These are phyloP conservation scores for Salix exigua DNA, from an alignment of 345 rosid species.

Conservation along the genomic window DNA sequence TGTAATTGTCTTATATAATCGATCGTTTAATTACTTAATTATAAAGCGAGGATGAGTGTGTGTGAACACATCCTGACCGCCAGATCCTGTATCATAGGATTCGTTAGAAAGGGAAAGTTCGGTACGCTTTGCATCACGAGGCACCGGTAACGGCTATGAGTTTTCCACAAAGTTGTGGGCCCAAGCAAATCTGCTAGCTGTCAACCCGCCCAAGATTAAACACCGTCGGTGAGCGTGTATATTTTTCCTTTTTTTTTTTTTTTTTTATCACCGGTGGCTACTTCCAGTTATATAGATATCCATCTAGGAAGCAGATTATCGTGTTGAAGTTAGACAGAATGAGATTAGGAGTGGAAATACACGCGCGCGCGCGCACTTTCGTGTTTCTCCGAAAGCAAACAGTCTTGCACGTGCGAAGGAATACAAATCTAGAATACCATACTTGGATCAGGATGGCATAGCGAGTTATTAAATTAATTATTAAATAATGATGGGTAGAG, in stretches of 20 bases:
- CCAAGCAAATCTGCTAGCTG: conserved; percentile 23
- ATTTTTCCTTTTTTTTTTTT: neutral
- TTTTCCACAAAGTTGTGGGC: conserved; percentile 8
- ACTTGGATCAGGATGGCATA: no score
- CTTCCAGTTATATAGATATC: neutral
- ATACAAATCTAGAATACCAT: no score
- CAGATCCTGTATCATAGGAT: conserved; percentile 22
- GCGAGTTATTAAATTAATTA: neutral
- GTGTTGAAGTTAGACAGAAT: neutral
- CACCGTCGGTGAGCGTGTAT: neutral
- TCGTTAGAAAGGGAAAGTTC: conserved; percentile 2
- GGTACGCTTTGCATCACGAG: conserved; percentile 21
- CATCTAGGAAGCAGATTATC: neutral
- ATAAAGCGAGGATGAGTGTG: no score
- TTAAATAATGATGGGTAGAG: neutral
- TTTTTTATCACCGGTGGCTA: neutral
- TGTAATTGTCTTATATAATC: no score
- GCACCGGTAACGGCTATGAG: conserved; percentile 17
- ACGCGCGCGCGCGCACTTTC: neutral
- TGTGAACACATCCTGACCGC: neutral
- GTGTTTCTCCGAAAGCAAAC: neutral
- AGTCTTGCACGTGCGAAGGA: conserved; percentile 1
- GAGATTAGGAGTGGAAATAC: neutral
- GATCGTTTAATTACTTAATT: no score
- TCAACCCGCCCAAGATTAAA: conserved; percentile 8